Evolutionary conservation across 31 red algal genomes (phyloP).

Genomic region (Porphyra umbilicalis): DNA sequence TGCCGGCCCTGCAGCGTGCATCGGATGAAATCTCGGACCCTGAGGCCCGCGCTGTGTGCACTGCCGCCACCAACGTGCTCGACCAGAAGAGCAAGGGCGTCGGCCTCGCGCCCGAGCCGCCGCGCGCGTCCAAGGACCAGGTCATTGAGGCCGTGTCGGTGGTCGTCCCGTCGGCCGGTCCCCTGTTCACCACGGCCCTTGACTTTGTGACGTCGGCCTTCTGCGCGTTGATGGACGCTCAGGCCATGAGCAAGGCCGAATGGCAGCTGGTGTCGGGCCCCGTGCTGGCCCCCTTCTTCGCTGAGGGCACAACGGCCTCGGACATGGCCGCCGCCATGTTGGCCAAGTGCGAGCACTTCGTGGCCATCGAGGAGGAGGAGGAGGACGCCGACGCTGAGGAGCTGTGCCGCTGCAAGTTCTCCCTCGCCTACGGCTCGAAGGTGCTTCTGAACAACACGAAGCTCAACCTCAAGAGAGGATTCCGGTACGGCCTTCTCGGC

Average conservation of each 20-base stretch:
- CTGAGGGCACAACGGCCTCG: not conserved
- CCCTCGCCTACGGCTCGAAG: conserved; percentile 78
- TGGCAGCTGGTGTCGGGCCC: conserved; percentile 37
- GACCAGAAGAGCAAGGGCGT: conserved; percentile 41
- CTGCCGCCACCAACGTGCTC: conserved; percentile 40
- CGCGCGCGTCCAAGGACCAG: conserved; percentile 25
- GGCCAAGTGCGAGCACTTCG: conserved; percentile 28
- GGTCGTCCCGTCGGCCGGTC: conserved; percentile 5
- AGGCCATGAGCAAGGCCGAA: conserved; percentile 32
- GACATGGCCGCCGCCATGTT: conserved; percentile 26
- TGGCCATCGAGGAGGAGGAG: conserved; percentile 70
- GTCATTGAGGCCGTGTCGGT: conserved; percentile 20
- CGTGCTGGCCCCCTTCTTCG: conserved; percentile 23
- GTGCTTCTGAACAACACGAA: conserved; percentile 72
- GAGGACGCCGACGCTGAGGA: conserved; percentile 77
- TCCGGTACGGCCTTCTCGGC: conserved; percentile 80
- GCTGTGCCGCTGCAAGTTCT: conserved; percentile 77
- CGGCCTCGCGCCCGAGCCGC: conserved; percentile 54
- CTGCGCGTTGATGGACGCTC: conserved; percentile 40
- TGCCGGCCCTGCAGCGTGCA: conserved; percentile 68
- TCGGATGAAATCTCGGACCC: conserved; percentile 76
- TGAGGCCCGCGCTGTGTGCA: conserved; percentile 65
- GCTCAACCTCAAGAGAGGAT: conserved; percentile 62
- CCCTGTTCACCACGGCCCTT: conserved; percentile 22
- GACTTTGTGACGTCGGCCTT: conserved; percentile 19